Evolutionary conservation across 1,284 basidiomycete species (phyloP).

Genomic region (Clitocybe nebularis): DNA sequence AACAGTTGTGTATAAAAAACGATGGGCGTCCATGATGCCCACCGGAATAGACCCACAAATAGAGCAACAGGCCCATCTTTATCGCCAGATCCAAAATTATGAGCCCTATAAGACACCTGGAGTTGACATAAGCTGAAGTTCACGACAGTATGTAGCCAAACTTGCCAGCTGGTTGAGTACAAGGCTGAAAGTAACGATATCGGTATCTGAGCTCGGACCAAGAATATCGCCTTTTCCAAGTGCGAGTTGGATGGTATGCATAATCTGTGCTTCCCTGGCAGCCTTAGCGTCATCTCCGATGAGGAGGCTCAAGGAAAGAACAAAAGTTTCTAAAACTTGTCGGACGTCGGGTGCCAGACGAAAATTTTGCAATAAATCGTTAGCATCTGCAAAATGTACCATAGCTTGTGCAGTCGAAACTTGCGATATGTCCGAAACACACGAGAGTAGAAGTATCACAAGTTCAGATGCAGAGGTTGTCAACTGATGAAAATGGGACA

Average conservation of each 20-base stretch:
- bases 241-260: slow-evolving; percentile 57
- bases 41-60: slow-evolving; percentile 56
- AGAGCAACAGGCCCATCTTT: slow-evolving; percentile 48
- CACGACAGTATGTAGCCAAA: slow-evolving; percentile 5
- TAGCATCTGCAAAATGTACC: slow-evolving; percentile 49
- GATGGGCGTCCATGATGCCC: slow-evolving; percentile 61
- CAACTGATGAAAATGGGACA: slow-evolving; percentile 59
- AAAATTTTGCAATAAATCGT: slow-evolving; percentile 49
- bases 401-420: slow-evolving; percentile 56
- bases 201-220: slow-evolving; percentile 55
- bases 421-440: slow-evolving; percentile 55
- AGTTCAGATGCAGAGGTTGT: slow-evolving; percentile 58
- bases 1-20: slow-evolving; percentile 70
- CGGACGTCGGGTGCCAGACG: slow-evolving; percentile 47
- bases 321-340: slow-evolving; percentile 56
- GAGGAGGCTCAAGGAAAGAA: slow-evolving; percentile 52
- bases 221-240: slow-evolving; percentile 54
- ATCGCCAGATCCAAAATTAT: slow-evolving; percentile 62
- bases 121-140: slow-evolving; percentile 4
- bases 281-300: slow-evolving; percentile 67
- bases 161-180: slow-evolving; percentile 56
- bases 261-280: slow-evolving; percentile 61
- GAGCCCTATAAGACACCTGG: slow-evolving; percentile 55
- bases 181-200: slow-evolving; percentile 60
- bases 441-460: slow-evolving; percentile 54